Evolutionary conservation across 1,284 basidiomycete genomes (phyloP), one percentile per base, ranked within the genome.

Genomic region (Ceratobasidium sp.): DNA sequence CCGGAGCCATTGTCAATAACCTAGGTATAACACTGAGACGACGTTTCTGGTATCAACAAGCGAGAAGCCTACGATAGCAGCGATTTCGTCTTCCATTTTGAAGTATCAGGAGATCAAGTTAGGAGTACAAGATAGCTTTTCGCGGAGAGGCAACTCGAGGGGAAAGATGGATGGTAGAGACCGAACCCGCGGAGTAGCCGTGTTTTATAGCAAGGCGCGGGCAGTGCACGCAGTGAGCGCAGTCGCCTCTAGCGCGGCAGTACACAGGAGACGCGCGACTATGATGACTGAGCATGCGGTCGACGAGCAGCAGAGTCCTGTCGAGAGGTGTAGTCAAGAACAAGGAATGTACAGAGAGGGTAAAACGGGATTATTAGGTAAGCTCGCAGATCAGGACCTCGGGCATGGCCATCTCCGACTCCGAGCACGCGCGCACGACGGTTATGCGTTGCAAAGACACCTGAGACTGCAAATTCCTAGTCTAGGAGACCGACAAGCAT

Each of bases 1-100:
- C 85, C 84, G 77, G 81, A 83, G 77, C 83, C 81, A 79, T 84
- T 84, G 80, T 84, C 83, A 75, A 84, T 82, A 75, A 84, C 82
- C 80, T 81, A 51, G 40, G 38, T 25, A n/a, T 72, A 21, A 53
- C n/a, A 12, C 16, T 9, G 2, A 16, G 46, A 44, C 5, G 46
- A 14, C 9, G 8, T 14, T 6, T 36, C 9, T 8, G 33, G 12
- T 28, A 36, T 1, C 36, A 62, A 44, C 30, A 8, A 33, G 44
- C 48, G 46, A 33, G 16, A 21, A n/a, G 75, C 77, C 61, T 67
- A 77, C 77, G 72, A 77, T 75, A 61, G 76, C 77, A 61, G 77
- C 76, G 30, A 77, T 76, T 74, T 77, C 77, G 23, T 77, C 76
- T 73, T 77, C 77, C 76, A 76, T 76, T 71, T 70, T 70, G 67